A percentile compares a stretch with the other conserved stretches of the same genome.
These are phyloP conservation scores for Verticillium nonalfalfae DNA, from an alignment of 2,329 filamentous ascomycete genomes.

Conservation along the genomic window DNA sequence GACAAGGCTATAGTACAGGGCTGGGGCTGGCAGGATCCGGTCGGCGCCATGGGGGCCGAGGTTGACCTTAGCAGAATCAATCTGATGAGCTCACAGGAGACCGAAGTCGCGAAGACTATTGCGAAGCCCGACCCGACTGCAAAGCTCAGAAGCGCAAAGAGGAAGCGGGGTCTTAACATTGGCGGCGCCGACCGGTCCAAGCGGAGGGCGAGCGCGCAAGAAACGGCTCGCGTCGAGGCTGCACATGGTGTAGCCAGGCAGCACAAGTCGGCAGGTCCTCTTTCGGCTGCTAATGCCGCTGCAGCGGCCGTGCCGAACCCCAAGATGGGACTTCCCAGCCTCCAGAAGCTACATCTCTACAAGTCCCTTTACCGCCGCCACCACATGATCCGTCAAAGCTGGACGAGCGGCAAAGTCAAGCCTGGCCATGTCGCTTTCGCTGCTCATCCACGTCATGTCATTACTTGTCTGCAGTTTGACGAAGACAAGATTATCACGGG, in stretches of 20 bases:
- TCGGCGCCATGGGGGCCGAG: slow-evolving; percentile 69
- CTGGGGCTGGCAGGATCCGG: slow-evolving; percentile 95
- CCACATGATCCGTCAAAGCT: slow-evolving; percentile 81
- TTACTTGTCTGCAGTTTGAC: slow-evolving; percentile 96
- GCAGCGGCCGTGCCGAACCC: slow-evolving; percentile 76
- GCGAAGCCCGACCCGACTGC: slow-evolving; percentile 32
- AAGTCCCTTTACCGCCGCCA: slow-evolving; percentile 95
- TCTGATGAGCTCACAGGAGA: slow-evolving; percentile 45
- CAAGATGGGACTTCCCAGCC: slow-evolving; percentile 67
- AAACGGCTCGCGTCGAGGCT: slow-evolving; percentile 36
- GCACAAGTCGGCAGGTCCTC: slow-evolving; percentile 70
- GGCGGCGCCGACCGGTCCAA: slow-evolving; percentile 45
- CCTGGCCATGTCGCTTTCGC: slow-evolving; percentile 91
- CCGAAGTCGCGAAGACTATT: slow-evolving; percentile 8
- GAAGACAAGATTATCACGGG: slow-evolving; percentile 97
- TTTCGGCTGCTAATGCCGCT: slow-evolving; percentile 82
- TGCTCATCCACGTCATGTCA: slow-evolving; percentile 93
- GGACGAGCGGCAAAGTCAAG: slow-evolving; percentile 81
- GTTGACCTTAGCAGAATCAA: slow-evolving; percentile 64
- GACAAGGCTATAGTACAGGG: slow-evolving; percentile 82
- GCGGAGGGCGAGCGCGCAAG: slow-evolving; percentile 43
- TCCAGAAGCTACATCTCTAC: slow-evolving; percentile 84
- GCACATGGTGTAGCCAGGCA: slow-evolving; percentile 37
- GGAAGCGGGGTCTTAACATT: slow-evolving; percentile 45
- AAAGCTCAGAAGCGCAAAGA: slow-evolving; percentile 45